A percentile compares a stretch with the other conserved stretches of the same genome.
Conservation (phyloP, 148 eudicot species). For the Cornus kousa region DNA sequence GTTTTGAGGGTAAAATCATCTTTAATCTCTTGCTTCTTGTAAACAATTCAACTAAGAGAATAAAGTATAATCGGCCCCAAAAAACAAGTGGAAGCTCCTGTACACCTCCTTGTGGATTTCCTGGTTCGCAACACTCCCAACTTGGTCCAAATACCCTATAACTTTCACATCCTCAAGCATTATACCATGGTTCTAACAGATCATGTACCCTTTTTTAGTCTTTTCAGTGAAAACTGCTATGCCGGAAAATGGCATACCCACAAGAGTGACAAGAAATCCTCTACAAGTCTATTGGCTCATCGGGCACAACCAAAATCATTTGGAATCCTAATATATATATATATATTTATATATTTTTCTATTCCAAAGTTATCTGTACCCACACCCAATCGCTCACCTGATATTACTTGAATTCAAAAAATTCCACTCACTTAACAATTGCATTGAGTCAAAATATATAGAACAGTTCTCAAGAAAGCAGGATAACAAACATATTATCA, state of each 20-base stretch:
- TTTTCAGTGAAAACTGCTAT: not conserved
- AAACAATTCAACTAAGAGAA: no score
- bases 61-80: no score
- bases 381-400: not conserved
- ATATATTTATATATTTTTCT: no score
- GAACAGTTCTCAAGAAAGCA: no score
- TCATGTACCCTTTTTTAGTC: not conserved
- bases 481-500: not conserved
- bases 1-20: no score
- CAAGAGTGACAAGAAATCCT: not conserved
- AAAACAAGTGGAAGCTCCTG: not conserved
- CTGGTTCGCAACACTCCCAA: not conserved
- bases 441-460: no score
- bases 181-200: not conserved
- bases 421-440: not conserved
- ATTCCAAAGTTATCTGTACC: not conserved
- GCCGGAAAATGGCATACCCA: not conserved
- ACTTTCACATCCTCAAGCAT: not conserved
- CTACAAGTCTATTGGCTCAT: not conserved
- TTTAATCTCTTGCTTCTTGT: no score
- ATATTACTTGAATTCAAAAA: not conserved
- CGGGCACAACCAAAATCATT: not conserved
- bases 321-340: not conserved
- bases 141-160: not conserved
- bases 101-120: not conserved